Conservation (phyloP, 768 basidiomycete genomes). For the Hericium coralloides region DNA sequence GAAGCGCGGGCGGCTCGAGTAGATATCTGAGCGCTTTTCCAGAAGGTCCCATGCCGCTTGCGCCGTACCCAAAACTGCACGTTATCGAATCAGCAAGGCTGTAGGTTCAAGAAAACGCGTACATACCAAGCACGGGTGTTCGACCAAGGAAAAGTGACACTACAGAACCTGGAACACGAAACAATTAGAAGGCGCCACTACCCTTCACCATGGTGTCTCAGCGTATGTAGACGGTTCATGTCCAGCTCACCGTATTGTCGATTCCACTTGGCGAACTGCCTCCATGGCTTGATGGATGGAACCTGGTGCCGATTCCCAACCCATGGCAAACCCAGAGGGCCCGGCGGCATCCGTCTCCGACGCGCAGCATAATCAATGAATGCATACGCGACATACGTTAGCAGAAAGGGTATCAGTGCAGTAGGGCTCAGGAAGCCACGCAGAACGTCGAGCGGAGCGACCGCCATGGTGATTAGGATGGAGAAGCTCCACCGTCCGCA, state of each 20-base stretch:
- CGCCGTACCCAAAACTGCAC: constrained; percentile 34
- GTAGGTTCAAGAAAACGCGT: too few species aligned
- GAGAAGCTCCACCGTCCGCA: too few species aligned
- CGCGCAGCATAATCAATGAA: not conserved
- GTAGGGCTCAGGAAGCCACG: too few species aligned
- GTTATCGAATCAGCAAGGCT: not conserved
- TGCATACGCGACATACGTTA: not conserved
- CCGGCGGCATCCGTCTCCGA: constrained; percentile 32
- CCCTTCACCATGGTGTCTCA: not conserved
- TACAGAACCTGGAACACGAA: constrained; percentile 26
- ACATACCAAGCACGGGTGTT: constrained; percentile 33
- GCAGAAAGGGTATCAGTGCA: too few species aligned
- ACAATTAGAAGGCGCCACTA: not conserved
- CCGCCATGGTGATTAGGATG: too few species aligned
- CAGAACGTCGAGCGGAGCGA: too few species aligned
- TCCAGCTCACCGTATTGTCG: constrained; percentile 30
- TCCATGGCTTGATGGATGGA: constrained; percentile 39
- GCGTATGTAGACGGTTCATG: not conserved
- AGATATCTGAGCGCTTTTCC: constrained; percentile 38
- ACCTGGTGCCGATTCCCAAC: constrained; percentile 40
- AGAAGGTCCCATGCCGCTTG: constrained; percentile 39
- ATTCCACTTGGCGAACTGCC: constrained; percentile 39
- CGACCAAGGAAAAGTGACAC: constrained; percentile 34
- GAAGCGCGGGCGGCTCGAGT: constrained; percentile 39
- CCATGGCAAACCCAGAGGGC: constrained; percentile 34